Conservation (phyloP, 2,329 filamentous ascomycete genomes). For the Claviceps purpurea region DNA sequence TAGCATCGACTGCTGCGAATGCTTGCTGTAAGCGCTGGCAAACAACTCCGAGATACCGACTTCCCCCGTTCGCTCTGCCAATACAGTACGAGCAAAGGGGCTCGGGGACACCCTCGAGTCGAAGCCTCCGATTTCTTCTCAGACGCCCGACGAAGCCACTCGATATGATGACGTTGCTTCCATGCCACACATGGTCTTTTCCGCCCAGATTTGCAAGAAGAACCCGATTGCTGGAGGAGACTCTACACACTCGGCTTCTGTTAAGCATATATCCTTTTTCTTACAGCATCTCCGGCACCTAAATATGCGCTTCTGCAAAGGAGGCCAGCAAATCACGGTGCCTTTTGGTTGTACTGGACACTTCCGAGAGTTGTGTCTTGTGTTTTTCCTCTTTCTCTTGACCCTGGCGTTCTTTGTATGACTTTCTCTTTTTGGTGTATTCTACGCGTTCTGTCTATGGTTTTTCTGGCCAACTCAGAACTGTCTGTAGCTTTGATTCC, state of each 20-base stretch:
- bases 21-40: constrained; percentile 17
- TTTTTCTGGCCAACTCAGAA: not conserved
- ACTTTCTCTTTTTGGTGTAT: not conserved
- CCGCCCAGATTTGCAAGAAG: not conserved
- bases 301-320: not conserved
- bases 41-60: not conserved
- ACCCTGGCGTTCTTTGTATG: not conserved
- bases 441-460: not conserved
- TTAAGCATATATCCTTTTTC: not conserved
- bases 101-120: not conserved
- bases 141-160: not conserved
- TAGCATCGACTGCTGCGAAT: constrained; percentile 29
- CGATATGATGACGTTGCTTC: not conserved
- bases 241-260: not conserved
- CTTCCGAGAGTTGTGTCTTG: not conserved
- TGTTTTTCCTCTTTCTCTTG: not conserved
- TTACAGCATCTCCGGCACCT: not conserved
- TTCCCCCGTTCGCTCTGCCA: not conserved
- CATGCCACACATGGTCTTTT: not conserved
- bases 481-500: not conserved
- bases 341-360: not conserved
- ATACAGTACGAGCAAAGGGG: not conserved
- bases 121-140: not conserved
- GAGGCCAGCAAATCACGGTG: not conserved
- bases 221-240: not conserved